phyloP scores from a whole-genome alignment of 2,329 filamentous ascomycete genomes.

The Sarocladium kiliense region DNA sequence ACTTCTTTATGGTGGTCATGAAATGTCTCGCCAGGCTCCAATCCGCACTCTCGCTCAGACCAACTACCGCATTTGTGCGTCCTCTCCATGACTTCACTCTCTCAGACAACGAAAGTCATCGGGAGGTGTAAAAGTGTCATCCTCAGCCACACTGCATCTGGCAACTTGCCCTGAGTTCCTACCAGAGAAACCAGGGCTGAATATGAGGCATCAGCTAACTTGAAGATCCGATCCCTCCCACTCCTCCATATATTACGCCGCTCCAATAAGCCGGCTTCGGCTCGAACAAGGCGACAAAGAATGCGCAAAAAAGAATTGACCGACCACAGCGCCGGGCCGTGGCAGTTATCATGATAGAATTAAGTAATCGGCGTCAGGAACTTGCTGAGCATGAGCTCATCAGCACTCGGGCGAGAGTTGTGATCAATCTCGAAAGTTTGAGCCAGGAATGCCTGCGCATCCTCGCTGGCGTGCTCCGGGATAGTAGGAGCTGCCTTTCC shows the following conservation, averaged over 20 bases:
- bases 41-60: neutral
- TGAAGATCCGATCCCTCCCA: neutral
- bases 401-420: constrained; percentile 83
- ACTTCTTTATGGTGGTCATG: neutral
- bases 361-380: constrained; percentile 70
- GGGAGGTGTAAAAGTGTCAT: too few species aligned
- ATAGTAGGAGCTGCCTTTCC: constrained; percentile 82
- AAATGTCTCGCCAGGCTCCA: too few species aligned
- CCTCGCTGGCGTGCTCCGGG: constrained; percentile 78
- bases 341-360: neutral
- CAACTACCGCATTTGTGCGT: neutral
- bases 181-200: constrained; percentile 1
- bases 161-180: too few species aligned
- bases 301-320: neutral
- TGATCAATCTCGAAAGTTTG: constrained; percentile 96
- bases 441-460: constrained; percentile 76
- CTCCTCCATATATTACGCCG: neutral
- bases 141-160: neutral
- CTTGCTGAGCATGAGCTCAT: constrained; percentile 78
- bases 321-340: neutral
- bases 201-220: neutral
- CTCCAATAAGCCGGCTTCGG: neutral
- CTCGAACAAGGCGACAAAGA: neutral
- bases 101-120: too few species aligned
- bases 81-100: too few species aligned